Conservation (phyloP, 225 moss, liverwort and hornwort genomes). For the Sphagnum contortum region DNA sequence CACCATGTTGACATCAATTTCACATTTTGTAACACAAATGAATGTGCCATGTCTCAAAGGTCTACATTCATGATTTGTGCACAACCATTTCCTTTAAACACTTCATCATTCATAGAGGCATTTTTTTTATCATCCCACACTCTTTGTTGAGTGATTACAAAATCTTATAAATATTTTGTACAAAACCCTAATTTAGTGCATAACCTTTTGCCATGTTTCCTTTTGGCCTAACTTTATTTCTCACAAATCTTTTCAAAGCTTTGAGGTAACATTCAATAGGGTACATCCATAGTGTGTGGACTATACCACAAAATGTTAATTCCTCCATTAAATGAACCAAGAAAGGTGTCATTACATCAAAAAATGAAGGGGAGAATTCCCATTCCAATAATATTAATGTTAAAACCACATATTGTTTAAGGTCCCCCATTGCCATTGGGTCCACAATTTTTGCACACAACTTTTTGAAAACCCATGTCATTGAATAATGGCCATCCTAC, state of each 20-base stretch:
- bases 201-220: background rate
- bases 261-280: background rate
- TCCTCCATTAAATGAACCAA: conserved; percentile 2
- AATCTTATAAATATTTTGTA: background rate
- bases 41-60: background rate
- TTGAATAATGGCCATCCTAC: no score
- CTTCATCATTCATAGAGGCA: background rate
- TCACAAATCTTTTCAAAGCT: background rate
- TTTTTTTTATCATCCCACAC: background rate
- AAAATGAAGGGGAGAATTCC: conserved; percentile 3
- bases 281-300: background rate
- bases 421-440: no score
- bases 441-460: no score
- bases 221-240: background rate
- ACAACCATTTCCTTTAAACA: background rate
- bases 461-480: no score
- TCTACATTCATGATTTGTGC: background rate
- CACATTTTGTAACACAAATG: background rate
- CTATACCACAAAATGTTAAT: background rate
- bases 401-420: background rate
- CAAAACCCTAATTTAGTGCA: background rate
- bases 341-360: conserved; percentile 2
- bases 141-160: background rate
- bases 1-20: background rate
- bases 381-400: background rate